Conservation (phyloP, 192 early-diverging fungal species). For the Coemansia sp. region DNA sequence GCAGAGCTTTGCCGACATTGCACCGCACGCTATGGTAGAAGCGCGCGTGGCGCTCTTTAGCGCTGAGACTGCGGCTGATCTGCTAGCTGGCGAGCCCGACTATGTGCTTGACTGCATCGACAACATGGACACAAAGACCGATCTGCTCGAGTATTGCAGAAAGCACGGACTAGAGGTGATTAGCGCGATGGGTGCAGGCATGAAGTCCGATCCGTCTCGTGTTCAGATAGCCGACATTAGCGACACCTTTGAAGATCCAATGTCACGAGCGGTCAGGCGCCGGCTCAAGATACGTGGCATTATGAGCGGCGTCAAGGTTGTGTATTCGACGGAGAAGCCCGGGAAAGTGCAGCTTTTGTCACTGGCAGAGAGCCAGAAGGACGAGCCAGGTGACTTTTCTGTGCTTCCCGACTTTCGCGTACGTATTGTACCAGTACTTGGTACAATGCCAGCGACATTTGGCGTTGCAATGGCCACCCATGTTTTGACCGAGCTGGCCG, state of each 20-base stretch:
- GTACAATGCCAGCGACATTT: conserved; percentile 93
- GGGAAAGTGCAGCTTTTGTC: conserved; percentile 86
- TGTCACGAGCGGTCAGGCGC: conserved; percentile 81
- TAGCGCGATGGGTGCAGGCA: conserved; percentile 96
- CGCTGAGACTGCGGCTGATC: conserved; percentile 60
- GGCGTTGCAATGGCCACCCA: conserved; percentile 89
- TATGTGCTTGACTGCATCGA: conserved; percentile 90
- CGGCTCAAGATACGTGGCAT: conserved; percentile 70
- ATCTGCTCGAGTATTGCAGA: conserved; percentile 82
- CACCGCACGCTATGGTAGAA: conserved; percentile 78
- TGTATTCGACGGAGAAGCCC: conserved; percentile 95
- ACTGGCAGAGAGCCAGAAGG: conserved; percentile 76
- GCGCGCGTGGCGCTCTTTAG: conserved; percentile 74
- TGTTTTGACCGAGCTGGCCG: conserved; percentile 63
- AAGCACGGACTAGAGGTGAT: conserved; percentile 74
- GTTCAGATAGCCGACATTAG: conserved; percentile 96
- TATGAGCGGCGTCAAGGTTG: conserved; percentile 80
- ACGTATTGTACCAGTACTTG: conserved; percentile 78
- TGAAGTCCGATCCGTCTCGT: conserved; percentile 92
- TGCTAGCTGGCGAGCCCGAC: conserved; percentile 70
- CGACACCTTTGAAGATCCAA: conserved; percentile 91
- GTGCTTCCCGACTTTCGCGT: conserved; percentile 91
- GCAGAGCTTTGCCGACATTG: conserved; percentile 69
- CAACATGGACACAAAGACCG: conserved; percentile 92
- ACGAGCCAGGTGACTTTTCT: conserved; percentile 84